A percentile compares a stretch with the other conserved stretches of the same genome.
Conservation (phyloP, 2,329 filamentous ascomycete genomes). For the Coniella vitis region DNA sequence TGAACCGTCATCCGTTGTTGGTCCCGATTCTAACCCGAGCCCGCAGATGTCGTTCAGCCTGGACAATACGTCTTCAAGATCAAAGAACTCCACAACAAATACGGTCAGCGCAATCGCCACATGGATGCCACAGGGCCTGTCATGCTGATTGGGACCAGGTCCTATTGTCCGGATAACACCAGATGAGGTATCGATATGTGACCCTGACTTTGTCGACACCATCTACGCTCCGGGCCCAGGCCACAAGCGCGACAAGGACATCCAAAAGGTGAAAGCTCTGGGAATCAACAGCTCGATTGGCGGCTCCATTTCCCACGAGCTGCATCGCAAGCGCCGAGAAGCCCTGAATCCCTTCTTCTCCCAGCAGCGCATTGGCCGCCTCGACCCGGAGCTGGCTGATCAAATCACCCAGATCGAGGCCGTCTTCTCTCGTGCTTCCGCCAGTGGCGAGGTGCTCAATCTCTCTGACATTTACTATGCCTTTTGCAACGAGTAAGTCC, state of each 20-base stretch:
- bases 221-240: conserved; percentile 17
- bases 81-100: conserved; percentile 10
- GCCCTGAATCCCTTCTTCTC: conserved; percentile 27
- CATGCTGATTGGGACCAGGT: neutral
- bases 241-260: conserved; percentile 13
- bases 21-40: neutral
- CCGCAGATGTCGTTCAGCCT: conserved; percentile 17
- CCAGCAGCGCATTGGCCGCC: conserved; percentile 21
- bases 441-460: conserved; percentile 16
- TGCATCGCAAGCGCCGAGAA: conserved; percentile 24
- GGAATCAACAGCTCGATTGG: conserved; percentile 13
- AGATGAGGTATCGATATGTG: conserved; percentile 22
- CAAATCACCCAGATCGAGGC: conserved; percentile 20
- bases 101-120: conserved; percentile 1
- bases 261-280: conserved; percentile 7
- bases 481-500: conserved; percentile 23
- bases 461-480: conserved; percentile 25
- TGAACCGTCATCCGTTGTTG: too few relatives aligned
- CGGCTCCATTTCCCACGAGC: conserved; percentile 12
- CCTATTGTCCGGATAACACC: conserved; percentile 25
- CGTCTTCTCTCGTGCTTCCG: conserved; percentile 2
- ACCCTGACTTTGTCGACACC: conserved; percentile 22
- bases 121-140: neutral
- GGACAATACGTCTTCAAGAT: conserved; percentile 12
- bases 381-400: conserved; percentile 22